Evolutionary conservation across 345 rosid genomes (phyloP).

Genomic region (Geranium rotundifolium): DNA sequence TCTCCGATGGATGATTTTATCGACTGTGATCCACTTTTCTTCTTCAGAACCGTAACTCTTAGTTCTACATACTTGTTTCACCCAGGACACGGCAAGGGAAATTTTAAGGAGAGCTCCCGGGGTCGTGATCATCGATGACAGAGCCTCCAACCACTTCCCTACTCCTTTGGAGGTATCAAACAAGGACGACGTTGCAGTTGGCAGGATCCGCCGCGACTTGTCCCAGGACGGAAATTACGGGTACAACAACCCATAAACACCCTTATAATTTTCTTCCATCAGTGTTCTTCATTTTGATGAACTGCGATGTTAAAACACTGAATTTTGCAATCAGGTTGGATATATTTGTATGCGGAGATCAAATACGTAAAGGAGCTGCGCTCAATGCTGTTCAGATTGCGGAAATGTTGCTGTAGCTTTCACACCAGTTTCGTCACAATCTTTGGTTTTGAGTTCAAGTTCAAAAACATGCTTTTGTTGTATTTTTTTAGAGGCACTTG

Average conservation of each 20-base stretch:
- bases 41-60: no score
- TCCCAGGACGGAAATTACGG: conserved; percentile 81
- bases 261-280: background rate
- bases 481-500: no score
- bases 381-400: conserved; percentile 95
- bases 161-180: conserved; percentile 84
- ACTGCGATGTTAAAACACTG: conserved; percentile 1
- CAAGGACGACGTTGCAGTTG: conserved; percentile 90
- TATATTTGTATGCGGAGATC: conserved; percentile 91
- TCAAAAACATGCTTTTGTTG: no score
- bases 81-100: conserved; percentile 72
- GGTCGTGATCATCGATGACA: conserved; percentile 69
- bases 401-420: conserved; percentile 78
- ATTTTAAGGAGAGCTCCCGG: conserved; percentile 70
- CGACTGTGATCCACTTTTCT: no score
- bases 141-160: conserved; percentile 74
- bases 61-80: background rate
- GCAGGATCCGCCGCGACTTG: conserved; percentile 74
- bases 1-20: no score
- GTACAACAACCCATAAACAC: conserved; percentile 19
- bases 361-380: conserved; percentile 97
- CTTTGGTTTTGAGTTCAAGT: no score
- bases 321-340: conserved; percentile 54
- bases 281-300: background rate
- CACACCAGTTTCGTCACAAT: no score